Conservation (phyloP, 805 yeast species). For the Blastobotrys terrestris region DNA sequence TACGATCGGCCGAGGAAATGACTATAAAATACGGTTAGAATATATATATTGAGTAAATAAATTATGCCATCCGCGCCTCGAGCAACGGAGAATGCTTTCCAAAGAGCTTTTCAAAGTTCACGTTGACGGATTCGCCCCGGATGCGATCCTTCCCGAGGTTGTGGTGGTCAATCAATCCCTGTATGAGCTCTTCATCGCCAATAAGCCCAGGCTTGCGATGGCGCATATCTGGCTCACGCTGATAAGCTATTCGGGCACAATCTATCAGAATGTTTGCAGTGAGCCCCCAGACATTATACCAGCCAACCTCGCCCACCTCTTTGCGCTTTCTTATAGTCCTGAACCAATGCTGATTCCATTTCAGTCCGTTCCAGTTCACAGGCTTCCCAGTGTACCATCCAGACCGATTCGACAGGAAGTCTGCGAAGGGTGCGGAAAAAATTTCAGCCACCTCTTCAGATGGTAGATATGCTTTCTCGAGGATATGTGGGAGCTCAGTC, state of each 20-base stretch:
- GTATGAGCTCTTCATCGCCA: slow-evolving; percentile 29
- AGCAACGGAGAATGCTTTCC: slow-evolving; percentile 20
- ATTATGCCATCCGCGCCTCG: slow-evolving; percentile 4
- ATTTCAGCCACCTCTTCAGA: slow-evolving; percentile 30
- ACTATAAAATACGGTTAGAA: too few relatives aligned
- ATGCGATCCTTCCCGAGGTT: slow-evolving; percentile 13
- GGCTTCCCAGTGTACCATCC: slow-evolving; percentile 21
- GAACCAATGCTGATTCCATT: slow-evolving; percentile 31
- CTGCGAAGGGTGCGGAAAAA: slow-evolving; percentile 23
- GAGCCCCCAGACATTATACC: slow-evolving; percentile 36
- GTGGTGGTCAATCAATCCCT: slow-evolving; percentile 20
- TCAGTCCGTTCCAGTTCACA: slow-evolving; percentile 32
- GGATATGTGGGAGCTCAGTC: slow-evolving; percentile 18
- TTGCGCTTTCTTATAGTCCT: slow-evolving; percentile 22
- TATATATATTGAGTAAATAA: not conserved
- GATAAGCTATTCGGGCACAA: slow-evolving; percentile 31
- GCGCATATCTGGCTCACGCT: slow-evolving; percentile 29
- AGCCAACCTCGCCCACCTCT: slow-evolving; percentile 26
- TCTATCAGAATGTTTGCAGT: slow-evolving; percentile 38
- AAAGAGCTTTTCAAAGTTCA: slow-evolving; percentile 18
- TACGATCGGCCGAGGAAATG: too few relatives aligned
- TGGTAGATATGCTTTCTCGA: slow-evolving; percentile 8
- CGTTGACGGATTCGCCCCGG: slow-evolving; percentile 14
- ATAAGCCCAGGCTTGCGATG: slow-evolving; percentile 23
- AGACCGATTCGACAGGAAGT: slow-evolving; percentile 19